Evolutionary conservation across 441 rosid genomes (phyloP).

Genomic region (Metrosideros polymorpha): DNA sequence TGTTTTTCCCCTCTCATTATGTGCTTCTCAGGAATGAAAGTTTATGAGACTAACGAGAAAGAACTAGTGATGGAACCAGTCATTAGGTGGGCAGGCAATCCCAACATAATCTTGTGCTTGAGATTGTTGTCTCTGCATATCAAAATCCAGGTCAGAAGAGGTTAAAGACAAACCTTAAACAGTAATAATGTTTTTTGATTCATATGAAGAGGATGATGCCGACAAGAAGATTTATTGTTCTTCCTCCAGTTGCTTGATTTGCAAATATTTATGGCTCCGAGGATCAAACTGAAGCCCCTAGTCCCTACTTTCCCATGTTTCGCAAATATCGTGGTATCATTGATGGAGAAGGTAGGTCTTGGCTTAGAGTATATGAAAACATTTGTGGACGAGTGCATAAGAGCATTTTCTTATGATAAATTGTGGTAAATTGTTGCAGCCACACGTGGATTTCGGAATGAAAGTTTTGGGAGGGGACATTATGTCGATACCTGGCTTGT

Average conservation of each 20-base stretch:
- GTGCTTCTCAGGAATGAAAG: neutral
- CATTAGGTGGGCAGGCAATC: neutral
- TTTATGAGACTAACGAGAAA: neutral
- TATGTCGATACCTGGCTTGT: conserved; percentile 91
- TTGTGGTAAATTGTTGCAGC: conserved; percentile 38
- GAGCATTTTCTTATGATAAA: neutral
- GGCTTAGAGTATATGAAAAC: neutral
- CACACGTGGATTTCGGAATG: conserved; percentile 82
- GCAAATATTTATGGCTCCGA: conserved; percentile 51
- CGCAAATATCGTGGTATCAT: conserved; percentile 49
- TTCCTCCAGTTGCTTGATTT: conserved; percentile 65
- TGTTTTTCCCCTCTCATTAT: neutral
- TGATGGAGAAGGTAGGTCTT: conserved; percentile 51
- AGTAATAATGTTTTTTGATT: conserved; percentile 1
- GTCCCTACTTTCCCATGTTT: conserved; percentile 92
- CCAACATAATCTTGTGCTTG: neutral
- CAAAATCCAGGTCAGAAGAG: conserved; percentile 58
- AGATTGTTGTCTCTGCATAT: neutral
- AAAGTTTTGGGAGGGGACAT: conserved; percentile 81
- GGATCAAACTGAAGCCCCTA: conserved; percentile 74
- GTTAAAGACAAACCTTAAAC: neutral
- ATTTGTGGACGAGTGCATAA: neutral
- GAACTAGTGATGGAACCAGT: neutral
- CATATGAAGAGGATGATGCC: neutral
- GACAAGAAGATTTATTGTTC: conserved; percentile 3